These are phyloP conservation scores for Besnoitia besnoiti DNA, from an alignment of 169 alveolate species.

Conservation along the genomic window DNA sequence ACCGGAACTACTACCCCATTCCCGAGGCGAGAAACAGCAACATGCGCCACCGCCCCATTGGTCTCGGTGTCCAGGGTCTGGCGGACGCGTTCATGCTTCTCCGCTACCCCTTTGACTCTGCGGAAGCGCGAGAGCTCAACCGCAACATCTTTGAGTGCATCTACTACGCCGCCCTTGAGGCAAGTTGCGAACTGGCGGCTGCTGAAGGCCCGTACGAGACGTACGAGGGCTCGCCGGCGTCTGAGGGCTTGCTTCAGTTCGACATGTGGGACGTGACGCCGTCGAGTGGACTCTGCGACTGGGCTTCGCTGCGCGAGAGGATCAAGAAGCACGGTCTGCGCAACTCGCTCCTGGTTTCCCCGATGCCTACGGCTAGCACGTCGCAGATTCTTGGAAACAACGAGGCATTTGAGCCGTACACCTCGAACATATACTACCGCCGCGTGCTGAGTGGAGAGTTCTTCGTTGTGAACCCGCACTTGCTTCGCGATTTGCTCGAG, in stretches of 20 bases:
- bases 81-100: constrained; percentile 97
- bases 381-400: constrained; percentile 97
- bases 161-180: constrained; percentile 96
- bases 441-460: constrained; percentile 98
- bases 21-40: constrained; percentile 94
- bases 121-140: constrained; percentile 92
- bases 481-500: constrained; percentile 94
- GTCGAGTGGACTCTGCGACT: constrained; percentile 86
- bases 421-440: constrained; percentile 96
- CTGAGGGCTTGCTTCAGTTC: constrained; percentile 95
- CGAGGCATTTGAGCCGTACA: constrained; percentile 99
- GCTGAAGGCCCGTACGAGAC: constrained; percentile 94
- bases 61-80: constrained; percentile 98
- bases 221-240: constrained; percentile 95
- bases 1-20: constrained; percentile 95
- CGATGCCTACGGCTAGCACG: constrained; percentile 99
- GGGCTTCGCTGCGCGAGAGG: constrained; percentile 92
- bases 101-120: constrained; percentile 95
- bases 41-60: constrained; percentile 98
- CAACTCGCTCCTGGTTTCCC: constrained; percentile 96
- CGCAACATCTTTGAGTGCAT: constrained; percentile 96
- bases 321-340: constrained; percentile 94
- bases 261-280: constrained; percentile 94
- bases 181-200: constrained; percentile 94
- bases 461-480: constrained; percentile 96